phyloP scores from a whole-genome alignment of 2,329 filamentous ascomycete genomes.

The Clathrospora elynae region DNA sequence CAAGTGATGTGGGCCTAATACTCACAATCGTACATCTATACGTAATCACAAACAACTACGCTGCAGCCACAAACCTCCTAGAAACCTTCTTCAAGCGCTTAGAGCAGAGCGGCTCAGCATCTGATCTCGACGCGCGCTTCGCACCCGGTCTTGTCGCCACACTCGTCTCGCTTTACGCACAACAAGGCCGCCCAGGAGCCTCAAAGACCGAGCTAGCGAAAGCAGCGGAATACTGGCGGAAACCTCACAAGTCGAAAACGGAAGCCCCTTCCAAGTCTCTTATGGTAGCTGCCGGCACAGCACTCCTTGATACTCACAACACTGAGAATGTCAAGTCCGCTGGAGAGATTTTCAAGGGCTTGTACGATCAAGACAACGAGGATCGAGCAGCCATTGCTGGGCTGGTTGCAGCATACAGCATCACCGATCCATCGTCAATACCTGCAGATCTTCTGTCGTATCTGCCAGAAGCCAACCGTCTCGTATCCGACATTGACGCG shows the following conservation, averaged over 20 bases:
- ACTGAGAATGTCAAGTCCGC: conserved; percentile 71
- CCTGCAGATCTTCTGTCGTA: conserved; percentile 58
- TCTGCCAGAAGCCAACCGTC: conserved; percentile 66
- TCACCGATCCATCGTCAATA: conserved; percentile 62
- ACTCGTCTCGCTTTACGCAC: conserved; percentile 76
- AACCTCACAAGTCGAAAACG: conserved; percentile 58
- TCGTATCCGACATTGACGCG: conserved; percentile 66
- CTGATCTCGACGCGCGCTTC: conserved; percentile 72
- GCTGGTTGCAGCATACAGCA: conserved; percentile 80
- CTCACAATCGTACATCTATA: conserved; percentile 84
- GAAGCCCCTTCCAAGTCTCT: conserved; percentile 61
- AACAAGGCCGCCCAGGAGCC: conserved; percentile 73
- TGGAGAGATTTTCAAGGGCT: conserved; percentile 75
- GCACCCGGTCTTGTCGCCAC: conserved; percentile 84
- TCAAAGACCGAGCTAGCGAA: conserved; percentile 76
- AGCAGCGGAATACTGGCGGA: conserved; percentile 80
- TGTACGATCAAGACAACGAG: conserved; percentile 68
- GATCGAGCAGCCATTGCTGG: conserved; percentile 78
- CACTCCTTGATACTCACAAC: conserved; percentile 76
- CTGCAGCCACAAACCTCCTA: conserved; percentile 74
- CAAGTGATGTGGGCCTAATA: conserved; percentile 78
- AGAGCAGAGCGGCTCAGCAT: conserved; percentile 63
- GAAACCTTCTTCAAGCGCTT: conserved; percentile 76
- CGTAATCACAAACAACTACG: conserved; percentile 70
- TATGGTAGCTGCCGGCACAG: conserved; percentile 74